These are phyloP conservation scores for Saturnispora zaruensis DNA, from an alignment of 805 yeast species.

Conservation along the genomic window DNA sequence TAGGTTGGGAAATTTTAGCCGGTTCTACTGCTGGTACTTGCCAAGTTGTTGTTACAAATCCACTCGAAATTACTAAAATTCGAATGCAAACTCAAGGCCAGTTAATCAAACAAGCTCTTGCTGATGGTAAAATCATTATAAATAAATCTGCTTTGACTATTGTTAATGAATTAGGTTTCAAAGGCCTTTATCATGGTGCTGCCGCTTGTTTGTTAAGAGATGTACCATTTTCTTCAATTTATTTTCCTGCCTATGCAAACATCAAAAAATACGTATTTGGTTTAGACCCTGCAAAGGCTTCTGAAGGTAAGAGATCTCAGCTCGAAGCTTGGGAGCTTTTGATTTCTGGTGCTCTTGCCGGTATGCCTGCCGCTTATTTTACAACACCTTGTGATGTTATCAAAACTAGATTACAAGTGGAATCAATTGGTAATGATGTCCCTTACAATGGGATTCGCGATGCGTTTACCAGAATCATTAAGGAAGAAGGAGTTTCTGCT, in stretches of 20 bases:
- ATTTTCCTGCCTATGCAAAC: constrained; percentile 95
- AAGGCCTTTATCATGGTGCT: constrained; percentile 87
- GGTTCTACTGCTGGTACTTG: constrained; percentile 96
- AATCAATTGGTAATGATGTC: constrained; percentile 66
- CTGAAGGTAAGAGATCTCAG: constrained; percentile 43
- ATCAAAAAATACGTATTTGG: constrained; percentile 73
- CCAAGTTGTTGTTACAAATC: constrained; percentile 93
- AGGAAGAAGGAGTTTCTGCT: constrained; percentile 77
- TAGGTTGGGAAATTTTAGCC: constrained; percentile 66
- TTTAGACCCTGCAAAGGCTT: constrained; percentile 63
- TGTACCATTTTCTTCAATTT: constrained; percentile 93
- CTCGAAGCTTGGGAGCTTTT: constrained; percentile 79
- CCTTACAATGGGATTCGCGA: constrained; percentile 69
- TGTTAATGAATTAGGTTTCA: constrained; percentile 68
- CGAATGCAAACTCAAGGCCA: constrained; percentile 92
- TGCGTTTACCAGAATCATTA: constrained; percentile 64
- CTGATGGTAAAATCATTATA: constrained; percentile 24
- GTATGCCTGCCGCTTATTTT: constrained; percentile 94
- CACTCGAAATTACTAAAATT: constrained; percentile 91
- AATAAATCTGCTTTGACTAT: constrained; percentile 57
- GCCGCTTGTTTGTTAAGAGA: constrained; percentile 87
- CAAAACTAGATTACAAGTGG: constrained; percentile 89
- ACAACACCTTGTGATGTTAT: constrained; percentile 97
- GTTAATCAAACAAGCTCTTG: constrained; percentile 33
- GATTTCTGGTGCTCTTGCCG: constrained; percentile 87